A percentile compares a stretch with the other conserved stretches of the same genome.
Conservation (phyloP, 306 rosid species). For the Prunus mongolica region DNA sequence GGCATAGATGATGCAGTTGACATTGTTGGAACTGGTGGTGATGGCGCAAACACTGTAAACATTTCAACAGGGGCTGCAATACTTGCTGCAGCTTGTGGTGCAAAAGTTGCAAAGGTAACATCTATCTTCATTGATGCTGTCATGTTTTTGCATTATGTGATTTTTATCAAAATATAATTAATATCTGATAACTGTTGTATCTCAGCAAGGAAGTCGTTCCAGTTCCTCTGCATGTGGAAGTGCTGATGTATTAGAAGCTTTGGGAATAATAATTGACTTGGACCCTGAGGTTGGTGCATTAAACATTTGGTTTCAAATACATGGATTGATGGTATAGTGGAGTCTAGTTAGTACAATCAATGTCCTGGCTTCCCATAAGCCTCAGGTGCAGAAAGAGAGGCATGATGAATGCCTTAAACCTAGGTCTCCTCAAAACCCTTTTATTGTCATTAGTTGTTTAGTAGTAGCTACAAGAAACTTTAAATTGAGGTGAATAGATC, state of each 20-base stretch:
- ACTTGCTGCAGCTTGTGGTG: slow-evolving; percentile 96
- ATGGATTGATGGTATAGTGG: background rate
- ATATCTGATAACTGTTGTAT: background rate
- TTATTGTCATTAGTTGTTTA: too few species aligned
- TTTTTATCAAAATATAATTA: background rate
- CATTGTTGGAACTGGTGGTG: slow-evolving; percentile 98
- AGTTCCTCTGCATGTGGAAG: slow-evolving; percentile 98
- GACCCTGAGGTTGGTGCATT: slow-evolving; percentile 61
- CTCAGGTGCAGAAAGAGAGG: background rate
- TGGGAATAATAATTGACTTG: slow-evolving; percentile 68
- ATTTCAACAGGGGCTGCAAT: slow-evolving; percentile 89
- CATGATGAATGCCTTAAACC: background rate
- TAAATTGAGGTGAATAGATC: background rate
- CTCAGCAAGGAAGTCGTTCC: slow-evolving; percentile 93
- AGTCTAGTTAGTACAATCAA: background rate
- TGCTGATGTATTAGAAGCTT: slow-evolving; percentile 87
- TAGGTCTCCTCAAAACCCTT: too few species aligned
- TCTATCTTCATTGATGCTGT: background rate
- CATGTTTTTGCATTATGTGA: background rate
- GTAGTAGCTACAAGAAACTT: background rate
- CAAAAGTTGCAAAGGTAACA: slow-evolving; percentile 85
- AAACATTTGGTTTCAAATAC: background rate
- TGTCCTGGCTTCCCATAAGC: background rate
- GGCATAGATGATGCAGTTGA: slow-evolving; percentile 81
- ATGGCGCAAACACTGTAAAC: slow-evolving; percentile 91